Evolutionary conservation across 768 basidiomycete species (phyloP), one percentile per base, ranked within the genome.

Genomic region (Rhodotorula sphaerocarpa): DNA sequence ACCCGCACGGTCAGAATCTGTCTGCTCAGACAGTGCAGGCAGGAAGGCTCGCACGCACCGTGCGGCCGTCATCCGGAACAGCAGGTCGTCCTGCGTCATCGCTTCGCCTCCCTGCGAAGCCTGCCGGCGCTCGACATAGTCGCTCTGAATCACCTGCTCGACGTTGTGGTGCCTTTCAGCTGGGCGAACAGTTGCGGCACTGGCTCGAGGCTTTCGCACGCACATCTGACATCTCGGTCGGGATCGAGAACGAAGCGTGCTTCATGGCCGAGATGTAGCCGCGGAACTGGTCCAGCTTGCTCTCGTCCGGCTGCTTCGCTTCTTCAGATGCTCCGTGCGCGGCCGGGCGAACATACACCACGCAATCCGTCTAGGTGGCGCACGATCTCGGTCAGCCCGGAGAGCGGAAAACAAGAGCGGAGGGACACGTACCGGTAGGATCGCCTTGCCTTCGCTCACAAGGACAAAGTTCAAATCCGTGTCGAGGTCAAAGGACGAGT

Each of bases 31-130:
- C 23, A 16, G 5, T 20, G 23, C 23, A 31, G 14, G 5, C 10
- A 18, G 28, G 11, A n/a, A 48, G 30, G 5, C 18, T 28, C 15
- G 20, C 20, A 51, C 59, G 15, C 31, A 65, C 50, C 73, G 57
- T 2, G 70, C 67, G 21, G 70, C 63, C n/a, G 66, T 68, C 70
- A 74, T 73, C 12, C 73, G 57, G 58, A 72, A 59, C 36, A 70
- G 55, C 3, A 74, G 63, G 41, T 73, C 70, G 55, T 74, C 74
- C 30, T 71, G 72, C 27, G 69, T 57, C 48, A 73, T 65, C 15
- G 50, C 63, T n/a, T 65, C 64, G n/a, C 56, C 62, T 27, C 59
- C 65, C n/a, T 54, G 69, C 33, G 51, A 57, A 0, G 54, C 53
- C 48, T 67, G 55, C 5, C 73, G 62, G 5, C 70, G 62, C n/a